Conservation (phyloP, 1,284 basidiomycete genomes). For the Microbotryum violaceum region DNA sequence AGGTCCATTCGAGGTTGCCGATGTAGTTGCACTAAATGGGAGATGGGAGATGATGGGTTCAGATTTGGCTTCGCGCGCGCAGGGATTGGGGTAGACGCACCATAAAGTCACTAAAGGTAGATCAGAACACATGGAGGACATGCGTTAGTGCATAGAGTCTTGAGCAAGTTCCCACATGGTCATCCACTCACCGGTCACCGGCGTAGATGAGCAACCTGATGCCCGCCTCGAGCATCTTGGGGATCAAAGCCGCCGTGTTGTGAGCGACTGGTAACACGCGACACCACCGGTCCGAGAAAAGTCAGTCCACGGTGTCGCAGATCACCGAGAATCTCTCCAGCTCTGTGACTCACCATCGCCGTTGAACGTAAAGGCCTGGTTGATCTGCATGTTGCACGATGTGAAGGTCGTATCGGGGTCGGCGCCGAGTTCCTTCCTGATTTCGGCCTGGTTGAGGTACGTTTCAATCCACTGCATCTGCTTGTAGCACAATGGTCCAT, state of each 20-base stretch:
- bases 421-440: conserved; percentile 70
- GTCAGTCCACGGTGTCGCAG: conserved; percentile 55
- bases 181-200: conserved; percentile 69
- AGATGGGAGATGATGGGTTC: background rate
- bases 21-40: background rate
- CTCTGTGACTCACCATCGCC: conserved; percentile 23
- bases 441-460: conserved; percentile 50
- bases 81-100: background rate
- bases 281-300: background rate
- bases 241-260: conserved; percentile 64
- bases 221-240: conserved; percentile 65
- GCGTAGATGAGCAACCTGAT: conserved; percentile 73
- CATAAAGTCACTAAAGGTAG: background rate
- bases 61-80: background rate
- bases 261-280: conserved; percentile 40
- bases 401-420: conserved; percentile 51
- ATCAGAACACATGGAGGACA: conserved; percentile 47
- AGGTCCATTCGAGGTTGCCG: conserved; percentile 30
- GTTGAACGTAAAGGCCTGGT: conserved; percentile 38
- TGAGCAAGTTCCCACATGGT: background rate
- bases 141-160: conserved; percentile 47
- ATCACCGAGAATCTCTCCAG: conserved; percentile 32
- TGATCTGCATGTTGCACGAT: conserved; percentile 51
- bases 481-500: conserved; percentile 59
- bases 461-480: conserved; percentile 71